Conservation (phyloP, 2,329 filamentous ascomycete genomes). For the Pseudomassariella vexata region DNA sequence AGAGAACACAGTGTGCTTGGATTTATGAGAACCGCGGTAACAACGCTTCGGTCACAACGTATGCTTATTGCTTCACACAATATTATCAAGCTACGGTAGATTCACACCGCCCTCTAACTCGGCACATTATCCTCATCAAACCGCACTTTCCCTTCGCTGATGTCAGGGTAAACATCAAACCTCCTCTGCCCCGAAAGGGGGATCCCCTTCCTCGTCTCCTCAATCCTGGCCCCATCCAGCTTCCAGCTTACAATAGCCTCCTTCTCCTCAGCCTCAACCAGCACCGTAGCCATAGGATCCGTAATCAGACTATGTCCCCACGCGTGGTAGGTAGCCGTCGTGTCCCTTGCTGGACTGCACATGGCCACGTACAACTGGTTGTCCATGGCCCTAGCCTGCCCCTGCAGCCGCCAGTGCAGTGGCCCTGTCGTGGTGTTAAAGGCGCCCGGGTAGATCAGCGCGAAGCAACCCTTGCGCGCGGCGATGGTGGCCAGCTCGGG, state of each 20-base stretch:
- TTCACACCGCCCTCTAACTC: too few relatives aligned
- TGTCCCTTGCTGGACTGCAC: conserved; percentile 84
- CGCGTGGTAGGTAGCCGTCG: conserved; percentile 73
- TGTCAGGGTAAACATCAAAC: conserved; percentile 94
- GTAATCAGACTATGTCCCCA: conserved; percentile 89
- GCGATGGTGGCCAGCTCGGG: conserved; percentile 89
- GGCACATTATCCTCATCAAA: conserved; percentile 19
- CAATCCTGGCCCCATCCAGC: conserved; percentile 62
- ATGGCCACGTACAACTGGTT: conserved; percentile 92
- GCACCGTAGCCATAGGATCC: conserved; percentile 79
- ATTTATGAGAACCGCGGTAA: too few relatives aligned
- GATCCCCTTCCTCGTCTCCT: conserved; percentile 73
- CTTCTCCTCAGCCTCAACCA: conserved; percentile 70
- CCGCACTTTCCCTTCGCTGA: conserved; percentile 56
- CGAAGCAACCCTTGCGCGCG: conserved; percentile 78
- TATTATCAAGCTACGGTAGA: too few relatives aligned
- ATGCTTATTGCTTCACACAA: too few relatives aligned
- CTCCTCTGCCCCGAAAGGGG: conserved; percentile 78
- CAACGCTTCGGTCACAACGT: too few relatives aligned
- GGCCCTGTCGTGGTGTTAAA: conserved; percentile 94
- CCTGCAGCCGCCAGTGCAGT: conserved; percentile 84
- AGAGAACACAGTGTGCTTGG: too few relatives aligned
- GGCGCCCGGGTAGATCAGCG: conserved; percentile 88
- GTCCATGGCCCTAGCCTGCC: conserved; percentile 77
- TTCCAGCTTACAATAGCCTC: conserved; percentile 74